Conservation (phyloP, 1,284 basidiomycete species). For the Cystobasidiaceae sp. region DNA sequence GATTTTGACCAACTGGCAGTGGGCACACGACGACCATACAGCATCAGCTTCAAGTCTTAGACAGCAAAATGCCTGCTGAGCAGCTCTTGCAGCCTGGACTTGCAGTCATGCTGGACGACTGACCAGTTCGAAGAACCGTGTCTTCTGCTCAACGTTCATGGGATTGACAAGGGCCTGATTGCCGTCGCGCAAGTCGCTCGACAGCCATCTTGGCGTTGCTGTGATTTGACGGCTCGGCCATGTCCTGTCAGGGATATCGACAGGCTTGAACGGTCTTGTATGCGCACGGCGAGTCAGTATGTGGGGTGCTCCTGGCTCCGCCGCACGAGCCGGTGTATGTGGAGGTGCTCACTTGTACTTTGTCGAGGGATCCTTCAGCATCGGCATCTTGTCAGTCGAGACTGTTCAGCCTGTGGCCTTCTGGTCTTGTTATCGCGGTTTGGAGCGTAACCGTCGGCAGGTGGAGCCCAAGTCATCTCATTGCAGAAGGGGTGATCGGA, state of each 20-base stretch:
- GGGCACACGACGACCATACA: no score
- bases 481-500: no score
- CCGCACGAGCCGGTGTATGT: no score
- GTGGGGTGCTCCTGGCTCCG: background rate
- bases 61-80: no score
- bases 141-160: conserved; percentile 93
- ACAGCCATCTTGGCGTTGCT: conserved; percentile 89
- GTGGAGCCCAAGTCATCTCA: no score
- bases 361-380: conserved; percentile 63
- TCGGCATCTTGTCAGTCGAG: conserved; percentile 19
- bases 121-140: conserved; percentile 69
- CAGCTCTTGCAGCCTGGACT: no score
- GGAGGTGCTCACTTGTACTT: conserved; percentile 65
- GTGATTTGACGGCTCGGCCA: conserved; percentile 86
- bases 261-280: conserved; percentile 63
- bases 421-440: no score
- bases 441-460: no score
- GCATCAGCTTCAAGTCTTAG: no score
- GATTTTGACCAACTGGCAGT: conserved; percentile 71
- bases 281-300: background rate
- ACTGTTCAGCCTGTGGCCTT: no score
- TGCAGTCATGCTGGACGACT: no score
- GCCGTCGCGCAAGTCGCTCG: conserved; percentile 94
- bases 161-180: conserved; percentile 68
- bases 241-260: conserved; percentile 73